Conservation (phyloP, 108 stramenopile species). For the Epithemia pelagica region DNA sequence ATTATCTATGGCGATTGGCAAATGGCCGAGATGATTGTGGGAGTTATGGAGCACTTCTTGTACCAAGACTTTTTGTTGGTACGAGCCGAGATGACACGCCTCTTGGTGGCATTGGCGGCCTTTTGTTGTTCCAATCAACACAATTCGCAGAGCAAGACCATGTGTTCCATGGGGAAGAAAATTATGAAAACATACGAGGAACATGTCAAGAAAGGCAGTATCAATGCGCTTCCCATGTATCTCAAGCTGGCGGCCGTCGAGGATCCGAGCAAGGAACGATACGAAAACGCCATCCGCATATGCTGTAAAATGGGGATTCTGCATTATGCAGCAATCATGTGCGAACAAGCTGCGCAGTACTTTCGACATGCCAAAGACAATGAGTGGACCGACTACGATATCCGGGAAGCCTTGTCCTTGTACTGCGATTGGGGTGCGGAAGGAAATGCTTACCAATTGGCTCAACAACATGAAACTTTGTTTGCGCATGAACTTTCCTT, state of each 20-base stretch:
- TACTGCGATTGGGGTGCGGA: slow-evolving; percentile 37
- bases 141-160: background rate
- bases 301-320: slow-evolving; percentile 22
- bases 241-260: slow-evolving; percentile 22
- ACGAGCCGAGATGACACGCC: slow-evolving; percentile 6
- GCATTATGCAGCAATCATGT: slow-evolving; percentile 26
- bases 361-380: slow-evolving; percentile 14
- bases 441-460: slow-evolving; percentile 18
- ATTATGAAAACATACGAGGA: slow-evolving; percentile 12
- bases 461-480: too few species aligned
- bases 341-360: slow-evolving; percentile 25
- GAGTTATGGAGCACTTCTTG: slow-evolving; percentile 7
- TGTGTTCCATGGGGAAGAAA: slow-evolving; percentile 11
- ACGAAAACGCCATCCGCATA: slow-evolving; percentile 19
- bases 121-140: background rate
- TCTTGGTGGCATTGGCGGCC: slow-evolving; percentile 14
- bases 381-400: slow-evolving; percentile 21
- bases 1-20: slow-evolving; percentile 17
- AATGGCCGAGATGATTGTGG: slow-evolving; percentile 10
- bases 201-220: slow-evolving; percentile 15
- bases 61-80: background rate
- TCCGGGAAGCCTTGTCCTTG: slow-evolving; percentile 9
- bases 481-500: too few species aligned
- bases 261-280: slow-evolving; percentile 23
- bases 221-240: slow-evolving; percentile 17